Base-by-base conservation (phyloP, 2,329 filamentous ascomycete species). In the Claviceps humidiphila region DNA sequence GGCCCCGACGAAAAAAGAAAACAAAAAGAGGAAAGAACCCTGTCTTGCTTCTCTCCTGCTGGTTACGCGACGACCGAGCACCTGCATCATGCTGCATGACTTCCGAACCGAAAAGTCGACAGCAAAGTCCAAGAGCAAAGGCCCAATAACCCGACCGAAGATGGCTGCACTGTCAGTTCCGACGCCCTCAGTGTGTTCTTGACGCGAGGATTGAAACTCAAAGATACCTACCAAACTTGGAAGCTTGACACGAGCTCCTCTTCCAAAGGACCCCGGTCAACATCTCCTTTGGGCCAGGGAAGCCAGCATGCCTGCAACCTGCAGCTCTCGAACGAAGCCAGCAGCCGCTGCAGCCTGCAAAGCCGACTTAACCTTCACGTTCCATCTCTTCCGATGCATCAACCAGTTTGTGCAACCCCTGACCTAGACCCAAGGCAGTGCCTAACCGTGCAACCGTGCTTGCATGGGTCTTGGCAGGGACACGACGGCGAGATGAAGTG, bases 321-420 rank as follows among this genome's bases (percentile, higher is more conserved):
- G 17, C 17, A 42, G 17, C 41, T 42, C 41, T 42, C 41, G 20
- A 42, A 42, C 41, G 41, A 42, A 20, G 41, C 30, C 45, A 38
- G 34, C 45, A 30, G n/a, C 43, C 11, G 14, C 41, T 37, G 13
- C 20, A 42, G 9, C 46, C n/a, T 37, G 26, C 26, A 9, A n/a
- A 30, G 24, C 24, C 42, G 20, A 45, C 14, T 37, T 8, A 20
- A 22, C 22, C 5, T 16, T 38, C 45, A 26, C 26, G 13, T 24
- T n/a, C n/a, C 34, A 22, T 47, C 45, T 9, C n/a, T 37, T 20
- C 45, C n/a, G 17, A 41, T 20, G 17, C 37, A 41, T 47, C 37
- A 30, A 38, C 47, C 50, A 26, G 11, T 16, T 50, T 53, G 34
- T 47, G 47, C 26, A 20, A 46, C 51, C 47, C 51, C 47, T 53